Base-by-base conservation (phyloP, 768 basidiomycete species). In the Macrolepiota fuliginosa region DNA sequence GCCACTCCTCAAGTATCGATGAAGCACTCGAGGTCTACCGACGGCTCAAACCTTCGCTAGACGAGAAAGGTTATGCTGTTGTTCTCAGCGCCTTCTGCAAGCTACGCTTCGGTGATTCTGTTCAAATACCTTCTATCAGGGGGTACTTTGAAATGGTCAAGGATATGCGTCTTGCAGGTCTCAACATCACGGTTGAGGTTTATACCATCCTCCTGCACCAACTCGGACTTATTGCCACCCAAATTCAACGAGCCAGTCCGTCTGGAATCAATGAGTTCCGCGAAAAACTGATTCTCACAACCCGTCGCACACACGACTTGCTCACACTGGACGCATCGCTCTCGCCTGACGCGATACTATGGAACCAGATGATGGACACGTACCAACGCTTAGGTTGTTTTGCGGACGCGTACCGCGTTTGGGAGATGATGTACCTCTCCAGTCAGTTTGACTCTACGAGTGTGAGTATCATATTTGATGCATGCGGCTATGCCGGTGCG, bases 321-420 rank as follows among this genome's bases (percentile, higher is more conserved):
- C 79, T 96, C 69, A 88, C 86, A n/a, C 78, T 95, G 45, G 92
- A 95, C 68, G 79, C 89, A 13, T 81, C 84, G n/a, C 74, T 95
- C 60, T 81, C 87, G 9, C 89, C 92, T 2, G 89, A 94, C 52
- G 70, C 77, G 9, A 72, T 77, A 2, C 78, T 94, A 12, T 88
- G 90, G 82, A 96, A 94, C 70, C 85, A 91, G 67, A 76, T 97
- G 63, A 92, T 97, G 90, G 85, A 92, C 71, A 87, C 92, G 0
- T 98, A 96, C 73, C 87, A 91, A 66, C 87, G 87, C n/a, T 79
- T 88, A 6, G 86, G 85, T 4, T 86, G 85, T 62, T 90, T 88
- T 63, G 76, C 74, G 0, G 89, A 91, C 61, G 87, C 90, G 15
- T 88, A 84, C 66, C 80, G 87, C 37, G 81, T 96, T 2, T 98